Percentiles rank a stretch among this genome's conserved stretches.
phyloP scores from a whole-genome alignment of 495 filamentous ascomycete species.

The Margaritispora aquatica region DNA sequence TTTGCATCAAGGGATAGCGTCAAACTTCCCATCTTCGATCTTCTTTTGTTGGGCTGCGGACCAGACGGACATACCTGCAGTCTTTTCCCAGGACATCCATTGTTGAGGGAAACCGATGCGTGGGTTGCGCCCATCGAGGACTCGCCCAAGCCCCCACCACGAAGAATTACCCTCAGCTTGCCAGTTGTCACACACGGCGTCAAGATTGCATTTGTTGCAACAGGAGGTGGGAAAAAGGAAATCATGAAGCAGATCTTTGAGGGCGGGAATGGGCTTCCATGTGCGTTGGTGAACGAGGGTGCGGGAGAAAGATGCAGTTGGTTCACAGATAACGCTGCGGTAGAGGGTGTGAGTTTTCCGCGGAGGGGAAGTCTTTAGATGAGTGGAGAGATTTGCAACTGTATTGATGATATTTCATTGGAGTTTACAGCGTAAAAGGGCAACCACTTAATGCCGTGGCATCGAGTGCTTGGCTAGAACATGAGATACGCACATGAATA shows the following conservation, averaged over 20 bases:
- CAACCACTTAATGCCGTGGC: slow-evolving; percentile 2
- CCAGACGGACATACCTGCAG: slow-evolving; percentile 97
- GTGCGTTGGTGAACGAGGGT: slow-evolving; percentile 76
- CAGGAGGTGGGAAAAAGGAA: slow-evolving; percentile 81
- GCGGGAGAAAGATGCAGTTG: slow-evolving; percentile 83
- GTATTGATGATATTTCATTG: slow-evolving; percentile 9
- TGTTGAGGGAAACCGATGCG: slow-evolving; percentile 81
- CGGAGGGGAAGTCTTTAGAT: slow-evolving; percentile 35
- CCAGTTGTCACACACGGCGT: slow-evolving; percentile 81
- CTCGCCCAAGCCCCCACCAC: slow-evolving; percentile 88
- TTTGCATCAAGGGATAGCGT: slow-evolving; percentile 84
- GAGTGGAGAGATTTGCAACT: not conserved
- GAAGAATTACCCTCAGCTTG: slow-evolving; percentile 84
- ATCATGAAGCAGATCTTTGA: slow-evolving; percentile 89
- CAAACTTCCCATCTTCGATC: slow-evolving; percentile 88
- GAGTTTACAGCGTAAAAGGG: slow-evolving; percentile 19
- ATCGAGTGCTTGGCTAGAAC: not conserved
- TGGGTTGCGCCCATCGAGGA: slow-evolving; percentile 90
- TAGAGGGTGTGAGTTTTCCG: slow-evolving; percentile 78
- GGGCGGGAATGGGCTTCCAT: slow-evolving; percentile 71
- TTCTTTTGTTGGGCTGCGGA: slow-evolving; percentile 86
- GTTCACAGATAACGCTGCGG: slow-evolving; percentile 83
- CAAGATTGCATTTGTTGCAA: slow-evolving; percentile 85
- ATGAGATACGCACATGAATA: not conserved
- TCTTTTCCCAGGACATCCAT: slow-evolving; percentile 82